Percentiles rank a stretch among this genome's conserved stretches.
These are phyloP conservation scores for Raphanus hybrid DNA, from an alignment of 441 rosid species.

Conservation along the genomic window DNA sequence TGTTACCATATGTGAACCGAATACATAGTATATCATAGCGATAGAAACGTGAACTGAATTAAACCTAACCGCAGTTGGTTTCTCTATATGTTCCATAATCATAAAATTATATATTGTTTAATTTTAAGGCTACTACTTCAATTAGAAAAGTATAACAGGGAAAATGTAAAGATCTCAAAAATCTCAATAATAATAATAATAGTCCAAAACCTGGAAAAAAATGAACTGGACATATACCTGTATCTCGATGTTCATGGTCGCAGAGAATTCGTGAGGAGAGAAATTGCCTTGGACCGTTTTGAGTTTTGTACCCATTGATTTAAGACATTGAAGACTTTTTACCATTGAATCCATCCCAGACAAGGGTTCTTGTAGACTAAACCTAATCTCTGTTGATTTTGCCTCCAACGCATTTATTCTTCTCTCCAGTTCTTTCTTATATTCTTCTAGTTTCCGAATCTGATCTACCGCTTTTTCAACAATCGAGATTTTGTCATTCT, in stretches of 20 bases:
- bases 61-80: too few species aligned
- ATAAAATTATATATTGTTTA: too few species aligned
- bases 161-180: too few species aligned
- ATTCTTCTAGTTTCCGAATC: slow-evolving; percentile 46
- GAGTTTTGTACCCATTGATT: slow-evolving; percentile 42
- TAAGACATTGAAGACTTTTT: slow-evolving; percentile 53
- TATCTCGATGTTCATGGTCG: slow-evolving; percentile 48
- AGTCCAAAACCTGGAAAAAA: not conserved
- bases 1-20: too few species aligned
- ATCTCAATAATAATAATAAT: too few species aligned
- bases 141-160: too few species aligned
- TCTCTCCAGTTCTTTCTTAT: slow-evolving; percentile 48
- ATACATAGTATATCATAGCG: too few species aligned
- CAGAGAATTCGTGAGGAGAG: slow-evolving; percentile 43
- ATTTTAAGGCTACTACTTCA: too few species aligned
- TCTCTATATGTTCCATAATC: too few species aligned
- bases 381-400: slow-evolving; percentile 41
- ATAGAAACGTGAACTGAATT: too few species aligned
- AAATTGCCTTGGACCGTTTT: slow-evolving; percentile 43
- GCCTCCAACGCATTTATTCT: slow-evolving; percentile 32
- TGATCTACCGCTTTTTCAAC: slow-evolving; percentile 43
- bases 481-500: slow-evolving; percentile 65
- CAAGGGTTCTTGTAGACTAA: slow-evolving; percentile 46
- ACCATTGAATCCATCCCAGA: slow-evolving; percentile 58
- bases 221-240: slow-evolving; percentile 10